Percentiles rank a stretch among this genome's conserved stretches.
phyloP scores from a whole-genome alignment of 2,329 filamentous ascomycete species.

The Ophiostoma angusticollis region DNA sequence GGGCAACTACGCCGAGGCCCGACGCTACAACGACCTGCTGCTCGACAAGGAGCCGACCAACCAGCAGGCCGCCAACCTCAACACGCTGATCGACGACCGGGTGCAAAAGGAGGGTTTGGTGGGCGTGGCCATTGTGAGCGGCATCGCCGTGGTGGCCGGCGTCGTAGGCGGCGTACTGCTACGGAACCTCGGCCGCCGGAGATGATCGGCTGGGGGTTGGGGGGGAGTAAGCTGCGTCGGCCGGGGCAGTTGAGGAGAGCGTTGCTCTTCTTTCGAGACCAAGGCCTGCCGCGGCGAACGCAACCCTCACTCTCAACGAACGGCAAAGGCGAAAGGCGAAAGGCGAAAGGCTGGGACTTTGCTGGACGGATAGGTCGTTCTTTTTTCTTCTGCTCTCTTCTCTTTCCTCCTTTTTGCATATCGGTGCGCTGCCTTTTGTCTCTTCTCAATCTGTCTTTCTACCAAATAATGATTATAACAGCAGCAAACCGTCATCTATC shows the following conservation, averaged over 20 bases:
- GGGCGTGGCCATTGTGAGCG: conserved; percentile 89
- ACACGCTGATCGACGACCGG: conserved; percentile 84
- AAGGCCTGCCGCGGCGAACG: no score
- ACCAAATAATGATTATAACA: conserved; percentile 5
- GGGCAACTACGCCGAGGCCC: conserved; percentile 89
- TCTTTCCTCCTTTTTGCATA: background rate
- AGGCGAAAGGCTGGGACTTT: conserved; percentile 6
- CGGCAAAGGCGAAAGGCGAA: background rate
- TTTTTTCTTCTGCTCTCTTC: background rate
- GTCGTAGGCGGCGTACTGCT: conserved; percentile 81
- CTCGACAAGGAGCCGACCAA: conserved; percentile 86
- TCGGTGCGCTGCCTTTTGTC: background rate
- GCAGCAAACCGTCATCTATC: no score
- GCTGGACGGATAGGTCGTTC: conserved; percentile 1
- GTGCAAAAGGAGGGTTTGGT: conserved; percentile 88
- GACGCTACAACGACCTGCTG: conserved; percentile 86
- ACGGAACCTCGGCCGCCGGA: conserved; percentile 55
- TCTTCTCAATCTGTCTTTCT: conserved; percentile 1
- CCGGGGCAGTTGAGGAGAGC: no score
- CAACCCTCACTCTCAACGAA: background rate
- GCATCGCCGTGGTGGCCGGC: conserved; percentile 84
- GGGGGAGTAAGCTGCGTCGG: no score
- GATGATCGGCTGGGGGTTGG: no score
- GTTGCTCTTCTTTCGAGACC: no score
- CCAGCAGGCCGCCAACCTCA: conserved; percentile 77